Conservation (phyloP, 192 early-diverging fungal species). For the Backusella parvicylindrica region DNA sequence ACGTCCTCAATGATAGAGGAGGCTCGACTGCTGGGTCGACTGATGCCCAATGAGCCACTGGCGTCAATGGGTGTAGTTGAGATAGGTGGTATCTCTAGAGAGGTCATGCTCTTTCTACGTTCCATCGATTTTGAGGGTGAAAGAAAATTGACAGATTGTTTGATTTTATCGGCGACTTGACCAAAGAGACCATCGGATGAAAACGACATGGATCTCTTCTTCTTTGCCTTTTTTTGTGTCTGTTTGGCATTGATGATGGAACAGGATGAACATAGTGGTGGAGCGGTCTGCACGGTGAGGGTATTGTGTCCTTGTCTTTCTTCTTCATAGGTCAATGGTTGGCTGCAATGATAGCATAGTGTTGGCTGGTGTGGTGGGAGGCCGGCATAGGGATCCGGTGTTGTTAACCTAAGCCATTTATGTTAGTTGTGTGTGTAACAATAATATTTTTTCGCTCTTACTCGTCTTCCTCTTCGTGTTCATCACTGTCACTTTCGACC, state of each 20-base stretch:
- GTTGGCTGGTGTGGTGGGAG: neutral
- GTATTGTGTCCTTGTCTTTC: neutral
- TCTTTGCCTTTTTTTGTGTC: neutral
- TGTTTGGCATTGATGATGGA: neutral
- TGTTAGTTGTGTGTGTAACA: neutral
- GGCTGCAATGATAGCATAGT: neutral
- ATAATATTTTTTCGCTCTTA: neutral
- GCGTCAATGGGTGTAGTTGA: neutral
- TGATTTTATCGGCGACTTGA: neutral
- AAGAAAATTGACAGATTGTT: neutral
- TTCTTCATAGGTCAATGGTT: neutral
- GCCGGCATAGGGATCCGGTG: neutral
- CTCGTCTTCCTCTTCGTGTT: neutral
- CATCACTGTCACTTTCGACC: conserved; percentile 13
- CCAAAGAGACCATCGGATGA: neutral
- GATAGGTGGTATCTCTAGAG: neutral
- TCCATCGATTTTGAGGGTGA: neutral
- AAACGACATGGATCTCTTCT: neutral
- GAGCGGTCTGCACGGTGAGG: neutral
- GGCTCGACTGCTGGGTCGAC: neutral
- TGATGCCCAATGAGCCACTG: neutral
- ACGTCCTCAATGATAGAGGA: conserved; percentile 10
- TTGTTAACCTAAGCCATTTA: neutral
- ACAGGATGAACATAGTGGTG: neutral
- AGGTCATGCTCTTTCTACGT: conserved; percentile 3